These are phyloP conservation scores for Bipolaris victoriae DNA, from an alignment of 2,329 filamentous ascomycete species.

Conservation along the genomic window DNA sequence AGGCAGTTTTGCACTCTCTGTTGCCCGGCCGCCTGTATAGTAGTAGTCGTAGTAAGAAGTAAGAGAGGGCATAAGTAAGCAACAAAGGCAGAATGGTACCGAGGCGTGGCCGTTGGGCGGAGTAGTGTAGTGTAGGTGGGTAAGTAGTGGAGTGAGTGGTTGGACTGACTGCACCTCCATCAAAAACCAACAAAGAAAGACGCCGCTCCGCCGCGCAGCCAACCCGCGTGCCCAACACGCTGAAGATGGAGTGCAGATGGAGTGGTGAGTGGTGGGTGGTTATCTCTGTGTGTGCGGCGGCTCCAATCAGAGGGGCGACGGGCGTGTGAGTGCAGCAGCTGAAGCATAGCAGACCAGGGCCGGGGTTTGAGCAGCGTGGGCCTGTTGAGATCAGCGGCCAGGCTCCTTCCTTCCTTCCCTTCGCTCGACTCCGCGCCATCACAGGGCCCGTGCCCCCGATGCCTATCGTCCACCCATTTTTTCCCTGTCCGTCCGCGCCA, in stretches of 20 bases:
- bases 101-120: no score
- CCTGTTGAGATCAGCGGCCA: constrained; percentile 24
- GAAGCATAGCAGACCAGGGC: constrained; percentile 10
- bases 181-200: constrained; percentile 12
- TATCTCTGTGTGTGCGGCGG: constrained; percentile 15
- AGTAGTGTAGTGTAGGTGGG: no score
- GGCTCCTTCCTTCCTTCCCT: background rate
- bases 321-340: constrained; percentile 11
- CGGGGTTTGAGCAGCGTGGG: constrained; percentile 10
- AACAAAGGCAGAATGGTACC: no score
- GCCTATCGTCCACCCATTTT: background rate
- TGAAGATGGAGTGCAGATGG: background rate
- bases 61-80: no score
- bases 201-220: constrained; percentile 3
- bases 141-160: no score
- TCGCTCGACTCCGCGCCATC: background rate
- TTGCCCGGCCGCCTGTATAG: no score
- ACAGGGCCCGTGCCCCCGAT: background rate
- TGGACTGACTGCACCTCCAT: constrained; percentile 7
- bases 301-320: constrained; percentile 16
- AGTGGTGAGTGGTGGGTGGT: constrained; percentile 3
- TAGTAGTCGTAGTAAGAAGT: no score
- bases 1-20: no score
- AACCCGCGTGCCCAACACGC: background rate
- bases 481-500: background rate